Evolutionary conservation across 768 basidiomycete species (phyloP).

Genomic region (Peribolospora kevripleyi): DNA sequence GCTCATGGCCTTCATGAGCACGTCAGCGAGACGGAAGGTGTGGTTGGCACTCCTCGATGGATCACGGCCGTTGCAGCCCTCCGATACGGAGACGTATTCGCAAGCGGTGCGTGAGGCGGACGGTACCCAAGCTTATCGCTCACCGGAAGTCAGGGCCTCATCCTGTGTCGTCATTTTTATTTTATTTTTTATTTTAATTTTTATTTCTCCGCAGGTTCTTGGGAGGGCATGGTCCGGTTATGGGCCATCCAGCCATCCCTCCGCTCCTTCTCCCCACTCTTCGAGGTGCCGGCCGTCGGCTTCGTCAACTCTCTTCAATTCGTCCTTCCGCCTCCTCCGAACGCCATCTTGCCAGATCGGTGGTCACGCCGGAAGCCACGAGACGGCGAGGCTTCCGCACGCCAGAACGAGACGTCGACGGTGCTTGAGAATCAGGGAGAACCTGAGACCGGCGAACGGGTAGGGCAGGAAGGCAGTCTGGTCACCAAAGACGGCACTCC

Average conservation of each 20-base stretch:
- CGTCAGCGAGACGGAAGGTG: conserved; percentile 45
- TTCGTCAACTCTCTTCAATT: conserved; percentile 80
- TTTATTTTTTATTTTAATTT: too few relatives aligned
- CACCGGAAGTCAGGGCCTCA: too few relatives aligned
- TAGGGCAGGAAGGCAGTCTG: conserved; percentile 15
- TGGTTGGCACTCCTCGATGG: conserved; percentile 63
- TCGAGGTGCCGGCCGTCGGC: conserved; percentile 42
- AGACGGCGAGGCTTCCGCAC: conserved; percentile 16
- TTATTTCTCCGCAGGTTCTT: conserved; percentile 40
- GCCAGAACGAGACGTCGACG: conserved; percentile 2
- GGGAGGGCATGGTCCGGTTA: conserved; percentile 67
- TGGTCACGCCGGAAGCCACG: conserved; percentile 21
- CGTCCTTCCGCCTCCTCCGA: conserved; percentile 25
- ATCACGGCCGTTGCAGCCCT: conserved; percentile 61
- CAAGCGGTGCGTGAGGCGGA: conserved; percentile 37
- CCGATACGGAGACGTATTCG: conserved; percentile 74
- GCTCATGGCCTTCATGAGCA: conserved; percentile 66
- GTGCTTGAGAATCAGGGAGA: conserved; percentile 1
- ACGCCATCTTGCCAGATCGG: too few relatives aligned
- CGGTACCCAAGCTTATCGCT: not conserved
- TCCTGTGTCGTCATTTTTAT: too few relatives aligned
- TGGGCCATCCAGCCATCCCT: conserved; percentile 24
- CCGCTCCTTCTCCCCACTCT: conserved; percentile 21
- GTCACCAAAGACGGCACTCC: not conserved
- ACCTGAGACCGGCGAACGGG: conserved; percentile 9